Evolutionary conservation across 495 filamentous ascomycete genomes (phyloP), one percentile per base, ranked within the genome.

Genomic region (Chaetomidium leptoderma): DNA sequence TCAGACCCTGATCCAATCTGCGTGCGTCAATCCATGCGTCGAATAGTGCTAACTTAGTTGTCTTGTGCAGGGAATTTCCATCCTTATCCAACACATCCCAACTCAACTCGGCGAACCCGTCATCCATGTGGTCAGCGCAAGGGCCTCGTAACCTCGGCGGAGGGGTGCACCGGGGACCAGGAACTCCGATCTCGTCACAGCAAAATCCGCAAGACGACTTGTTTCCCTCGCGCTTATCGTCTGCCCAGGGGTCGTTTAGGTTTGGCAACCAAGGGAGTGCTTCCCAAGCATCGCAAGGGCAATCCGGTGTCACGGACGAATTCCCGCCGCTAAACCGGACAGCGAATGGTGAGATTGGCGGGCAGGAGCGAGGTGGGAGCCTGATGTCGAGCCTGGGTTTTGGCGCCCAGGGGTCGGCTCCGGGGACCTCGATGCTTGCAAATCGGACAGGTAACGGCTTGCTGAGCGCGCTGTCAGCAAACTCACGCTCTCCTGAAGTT

Each of bases 251-350:
- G 14, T 81, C 84, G 37, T 81, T 81, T 60, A 73, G 79, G 35
- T 82, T 81, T 63, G 77, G 78, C 24, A 76, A 61, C 61, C 80
- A 81, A 62, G 72, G 65, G 40, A 70, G 59, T 74, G 81, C 67
- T 68, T 78, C 67, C 67, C 88, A 78, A 64, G 81, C 70, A 65
- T 77, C 61, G 57, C 89, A 92, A 57, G 81, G 83, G 21, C 88
- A 87, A 58, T 79, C 83, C 14, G 82, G 76, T 55, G 86, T 80
- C 60, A 84, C 86, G 21, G 90, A 96, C 23, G 91, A 95, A 10
- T 95, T 95, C 53, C 91, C 91, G 42, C 87, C 91, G 11, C 73
- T 93, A 51, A 86, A 88, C 48, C 83, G 89, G 55, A 85, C 83
- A 55, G 77, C 78, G 27, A 81, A 85, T 53, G 84, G 85, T 27